Evolutionary conservation across 345 rosid genomes (phyloP).

Genomic region (Nephelium lappaceum): DNA sequence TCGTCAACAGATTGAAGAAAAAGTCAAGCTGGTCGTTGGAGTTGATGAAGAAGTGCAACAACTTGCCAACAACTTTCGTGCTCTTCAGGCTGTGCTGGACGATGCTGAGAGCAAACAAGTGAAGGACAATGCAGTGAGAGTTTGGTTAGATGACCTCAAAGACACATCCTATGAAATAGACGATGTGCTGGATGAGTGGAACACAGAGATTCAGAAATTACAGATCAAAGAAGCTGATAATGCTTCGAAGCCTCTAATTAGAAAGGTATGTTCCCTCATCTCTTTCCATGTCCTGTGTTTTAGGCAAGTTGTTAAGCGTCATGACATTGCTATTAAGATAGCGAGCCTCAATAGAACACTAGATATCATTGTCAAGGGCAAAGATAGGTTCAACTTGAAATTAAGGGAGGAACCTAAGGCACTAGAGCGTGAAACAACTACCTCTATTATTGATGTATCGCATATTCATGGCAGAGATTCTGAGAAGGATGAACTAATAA

Average conservation of each 20-base stretch:
- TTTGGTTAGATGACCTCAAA: neutral
- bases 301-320: neutral
- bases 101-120: conserved; percentile 3
- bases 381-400: neutral
- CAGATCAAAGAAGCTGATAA: neutral
- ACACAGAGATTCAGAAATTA: neutral
- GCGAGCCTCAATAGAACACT: neutral
- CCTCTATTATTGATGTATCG: neutral
- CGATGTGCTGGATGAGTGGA: conserved; percentile 14
- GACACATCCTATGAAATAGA: neutral
- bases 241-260: too few relatives aligned
- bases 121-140: neutral
- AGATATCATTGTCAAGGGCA: neutral
- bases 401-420: neutral
- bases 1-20: too few relatives aligned
- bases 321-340: neutral
- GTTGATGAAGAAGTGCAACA: neutral
- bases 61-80: neutral
- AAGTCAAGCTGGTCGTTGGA: too few relatives aligned
- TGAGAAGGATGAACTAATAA: neutral
- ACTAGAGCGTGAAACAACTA: neutral
- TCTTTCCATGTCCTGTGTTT: neutral
- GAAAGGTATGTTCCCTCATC: neutral
- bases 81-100: neutral
- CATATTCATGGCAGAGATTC: conserved; percentile 18